Percentiles rank a stretch among this genome's conserved stretches.
Evolutionary conservation across 202 grass and related monocot genomes (phyloP).

Genomic region (Miscanthus sacchariflorus): DNA sequence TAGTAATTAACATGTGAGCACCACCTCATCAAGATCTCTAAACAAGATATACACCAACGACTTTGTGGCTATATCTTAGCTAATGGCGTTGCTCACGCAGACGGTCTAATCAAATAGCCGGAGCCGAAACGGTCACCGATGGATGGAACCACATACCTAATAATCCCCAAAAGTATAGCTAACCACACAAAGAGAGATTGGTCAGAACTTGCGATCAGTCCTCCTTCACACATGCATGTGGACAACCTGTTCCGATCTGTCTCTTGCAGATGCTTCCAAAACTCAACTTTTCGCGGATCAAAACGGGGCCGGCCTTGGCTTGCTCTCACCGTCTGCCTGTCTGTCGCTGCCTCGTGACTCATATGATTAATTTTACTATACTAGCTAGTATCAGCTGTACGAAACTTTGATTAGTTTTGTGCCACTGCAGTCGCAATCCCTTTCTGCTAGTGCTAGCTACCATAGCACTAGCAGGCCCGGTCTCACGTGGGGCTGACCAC

Average conservation of each 20-base stretch:
- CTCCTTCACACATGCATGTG: constrained; percentile 18
- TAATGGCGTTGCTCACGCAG: neutral
- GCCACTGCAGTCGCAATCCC: neutral
- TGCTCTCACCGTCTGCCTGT: neutral
- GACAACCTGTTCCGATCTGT: neutral
- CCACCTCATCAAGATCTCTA: constrained; percentile 6
- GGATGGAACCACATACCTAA: constrained; percentile 16
- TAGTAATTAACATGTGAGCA: neutral
- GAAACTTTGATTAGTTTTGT: neutral
- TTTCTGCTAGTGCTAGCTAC: neutral
- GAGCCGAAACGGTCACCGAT: neutral
- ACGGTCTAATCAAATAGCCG: neutral
- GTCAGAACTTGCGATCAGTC: neutral
- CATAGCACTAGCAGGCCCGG: neutral
- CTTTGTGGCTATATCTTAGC: neutral
- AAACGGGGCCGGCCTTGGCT: neutral
- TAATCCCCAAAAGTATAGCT: neutral
- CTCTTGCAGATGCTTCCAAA: neutral
- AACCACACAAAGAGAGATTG: constrained; percentile 23
- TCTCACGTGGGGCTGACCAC: neutral
- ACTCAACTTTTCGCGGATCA: constrained; percentile 17
- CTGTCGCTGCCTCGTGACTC: neutral
- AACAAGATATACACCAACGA: constrained; percentile 28
- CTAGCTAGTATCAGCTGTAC: no score
- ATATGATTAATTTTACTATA: neutral